Base-by-base conservation (phyloP, 352 stramenopile species). In the Halophytophthora polymorphica region DNA sequence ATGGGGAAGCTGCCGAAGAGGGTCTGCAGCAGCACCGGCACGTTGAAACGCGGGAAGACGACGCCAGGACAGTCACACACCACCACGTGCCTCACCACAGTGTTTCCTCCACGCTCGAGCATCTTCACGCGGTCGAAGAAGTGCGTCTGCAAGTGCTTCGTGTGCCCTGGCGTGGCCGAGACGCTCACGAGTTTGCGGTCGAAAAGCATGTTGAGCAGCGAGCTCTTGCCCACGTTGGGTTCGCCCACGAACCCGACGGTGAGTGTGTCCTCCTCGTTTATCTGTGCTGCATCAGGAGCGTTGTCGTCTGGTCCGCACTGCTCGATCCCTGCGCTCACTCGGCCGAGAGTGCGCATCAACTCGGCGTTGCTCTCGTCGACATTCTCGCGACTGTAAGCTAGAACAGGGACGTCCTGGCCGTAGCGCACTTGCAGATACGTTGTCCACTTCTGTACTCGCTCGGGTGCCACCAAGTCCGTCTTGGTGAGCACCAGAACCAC, bases 401-500 rank as follows among this genome's bases (percentile, higher is more conserved):
- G 50, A 19, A 93, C 93, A 0, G 94, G 70, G 17, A 97, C 83
- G 19, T 93, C 86, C 7, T 93, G 86, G 49, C 90, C 86, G 53
- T 90, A 96, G 2, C 84, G 71, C 11, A 84, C 51, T 41, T 71
- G 53, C 8, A 99, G 70, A 37, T 96, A 93, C 18, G 64, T 87
- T 6, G 98, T 73, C 97, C 97, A 99, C 36, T 93, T 71, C 48
- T 90, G 83, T 5, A 97, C 96, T 17, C 73, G 73, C 6, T 72
- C 64, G 2, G 51, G 42, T n/a, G 53, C 51, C 31, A 99, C 95
- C 17, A 99, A 82, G 66, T 99, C 97, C 37, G 97, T 96, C 71
- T 99, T 99, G 51, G 98, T 99, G n/a, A 99, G 58, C n/a, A 99
- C 95, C 5, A 99, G 65, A 18, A 99, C 75, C 47, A 99, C 73